phyloP scores from a whole-genome alignment of 257 asterid species.

The Avicennia marina region DNA sequence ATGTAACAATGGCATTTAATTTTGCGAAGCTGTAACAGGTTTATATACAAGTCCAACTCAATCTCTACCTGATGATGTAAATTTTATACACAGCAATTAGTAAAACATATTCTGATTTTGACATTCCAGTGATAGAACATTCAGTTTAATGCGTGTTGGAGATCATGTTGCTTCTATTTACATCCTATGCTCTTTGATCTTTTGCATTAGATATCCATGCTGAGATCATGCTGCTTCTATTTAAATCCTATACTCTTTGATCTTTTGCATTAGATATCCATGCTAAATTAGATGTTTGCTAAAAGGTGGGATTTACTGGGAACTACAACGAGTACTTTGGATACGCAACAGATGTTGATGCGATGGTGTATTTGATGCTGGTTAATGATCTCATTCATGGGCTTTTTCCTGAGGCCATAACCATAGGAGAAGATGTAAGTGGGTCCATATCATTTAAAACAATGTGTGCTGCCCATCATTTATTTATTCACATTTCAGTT shows the following conservation, averaged over 20 bases:
- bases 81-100: not conserved
- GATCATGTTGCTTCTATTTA: slow-evolving; percentile 11
- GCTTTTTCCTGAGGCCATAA: slow-evolving; percentile 81
- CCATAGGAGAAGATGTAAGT: slow-evolving; percentile 96
- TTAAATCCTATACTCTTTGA: not conserved
- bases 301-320: slow-evolving; percentile 81
- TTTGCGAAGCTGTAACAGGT: not conserved
- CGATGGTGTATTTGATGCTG: slow-evolving; percentile 93
- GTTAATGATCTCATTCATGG: slow-evolving; percentile 92
- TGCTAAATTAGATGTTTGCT: slow-evolving; percentile 28
- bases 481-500: not conserved
- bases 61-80: slow-evolving; percentile 1
- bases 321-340: slow-evolving; percentile 91
- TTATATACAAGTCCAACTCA: not conserved
- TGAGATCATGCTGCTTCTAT: slow-evolving; percentile 16
- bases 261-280: slow-evolving; percentile 10
- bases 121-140: slow-evolving; percentile 4
- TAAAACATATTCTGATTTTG: not conserved
- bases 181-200: slow-evolving; percentile 9
- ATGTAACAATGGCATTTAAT: no score
- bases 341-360: slow-evolving; percentile 85
- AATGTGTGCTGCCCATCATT: not conserved
- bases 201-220: slow-evolving; percentile 10
- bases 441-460: slow-evolving; percentile 13
- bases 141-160: slow-evolving; percentile 4